Evolutionary conservation across 306 rosid genomes (phyloP).

Genomic region (Biancaea sappan): DNA sequence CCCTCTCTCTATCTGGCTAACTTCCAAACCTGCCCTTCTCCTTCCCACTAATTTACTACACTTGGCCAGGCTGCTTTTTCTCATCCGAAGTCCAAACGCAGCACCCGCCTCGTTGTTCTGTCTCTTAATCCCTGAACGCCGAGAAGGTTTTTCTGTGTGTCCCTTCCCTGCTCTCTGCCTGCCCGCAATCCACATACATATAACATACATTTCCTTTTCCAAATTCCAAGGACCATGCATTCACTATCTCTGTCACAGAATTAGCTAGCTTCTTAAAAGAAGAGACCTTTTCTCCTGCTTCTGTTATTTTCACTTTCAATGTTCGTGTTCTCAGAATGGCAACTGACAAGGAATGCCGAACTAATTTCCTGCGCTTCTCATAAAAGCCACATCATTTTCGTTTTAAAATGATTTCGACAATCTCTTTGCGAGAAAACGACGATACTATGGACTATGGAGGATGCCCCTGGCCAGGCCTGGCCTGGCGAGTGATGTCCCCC

Average conservation of each 20-base stretch:
- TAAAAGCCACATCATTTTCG: neutral
- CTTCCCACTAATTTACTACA: neutral
- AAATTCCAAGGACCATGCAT: constrained; percentile 48
- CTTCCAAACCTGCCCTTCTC: constrained; percentile 28
- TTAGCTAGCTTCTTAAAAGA: constrained; percentile 29
- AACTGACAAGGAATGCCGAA: neutral
- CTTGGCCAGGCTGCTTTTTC: neutral
- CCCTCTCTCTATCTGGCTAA: constrained; percentile 30
- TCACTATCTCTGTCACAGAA: constrained; percentile 19
- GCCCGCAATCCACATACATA: constrained; percentile 24
- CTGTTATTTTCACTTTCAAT: neutral
- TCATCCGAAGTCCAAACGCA: neutral
- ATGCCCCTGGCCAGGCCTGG: neutral
- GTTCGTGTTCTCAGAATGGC: neutral
- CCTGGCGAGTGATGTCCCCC: constrained; percentile 29
- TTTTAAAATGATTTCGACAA: constrained; percentile 6
- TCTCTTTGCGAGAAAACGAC: constrained; percentile 34
- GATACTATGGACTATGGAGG: constrained; percentile 27
- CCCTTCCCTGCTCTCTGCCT: constrained; percentile 41
- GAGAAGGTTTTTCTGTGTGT: constrained; percentile 37
- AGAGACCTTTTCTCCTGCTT: constrained; percentile 9
- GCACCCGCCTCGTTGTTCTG: constrained; percentile 37
- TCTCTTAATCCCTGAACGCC: constrained; percentile 31
- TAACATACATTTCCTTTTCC: constrained; percentile 38
- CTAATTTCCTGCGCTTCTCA: neutral